Evolutionary conservation across 495 filamentous ascomycete species (phyloP).

Genomic region (Aspergillus homomorphus): DNA sequence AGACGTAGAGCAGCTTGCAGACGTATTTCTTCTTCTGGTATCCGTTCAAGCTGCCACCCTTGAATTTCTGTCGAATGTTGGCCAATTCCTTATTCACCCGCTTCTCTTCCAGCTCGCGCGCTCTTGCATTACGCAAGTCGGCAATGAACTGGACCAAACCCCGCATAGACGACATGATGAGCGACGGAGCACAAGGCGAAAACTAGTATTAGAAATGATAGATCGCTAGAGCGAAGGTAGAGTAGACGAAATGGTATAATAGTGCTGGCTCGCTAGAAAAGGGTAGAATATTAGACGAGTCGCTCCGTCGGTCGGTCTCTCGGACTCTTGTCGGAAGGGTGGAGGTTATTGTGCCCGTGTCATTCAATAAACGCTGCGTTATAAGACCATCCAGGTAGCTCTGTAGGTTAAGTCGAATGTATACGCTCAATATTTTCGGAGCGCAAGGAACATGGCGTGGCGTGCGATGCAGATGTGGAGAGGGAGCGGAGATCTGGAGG

Average conservation of each 20-base stretch:
- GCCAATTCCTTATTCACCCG: slow-evolving; percentile 99
- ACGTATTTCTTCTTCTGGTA: slow-evolving; percentile 99
- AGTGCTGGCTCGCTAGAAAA: neutral
- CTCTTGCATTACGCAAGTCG: slow-evolving; percentile 90
- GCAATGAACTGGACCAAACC: slow-evolving; percentile 98
- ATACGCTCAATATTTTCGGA: slow-evolving; percentile 7
- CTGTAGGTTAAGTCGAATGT: neutral
- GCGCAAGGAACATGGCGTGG: slow-evolving; percentile 19
- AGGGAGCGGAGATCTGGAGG: slow-evolving; percentile 9
- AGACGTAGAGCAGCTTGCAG: slow-evolving; percentile 99
- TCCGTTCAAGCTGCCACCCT: slow-evolving; percentile 83
- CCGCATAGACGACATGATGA: slow-evolving; percentile 67
- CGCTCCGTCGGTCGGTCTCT: neutral
- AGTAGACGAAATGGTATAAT: neutral
- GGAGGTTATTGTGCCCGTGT: slow-evolving; percentile 25
- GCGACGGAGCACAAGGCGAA: slow-evolving; percentile 4
- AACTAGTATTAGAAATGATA: neutral
- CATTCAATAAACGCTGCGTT: slow-evolving; percentile 29
- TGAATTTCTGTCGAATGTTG: slow-evolving; percentile 80
- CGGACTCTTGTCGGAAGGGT: slow-evolving; percentile 12
- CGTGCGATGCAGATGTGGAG: slow-evolving; percentile 11
- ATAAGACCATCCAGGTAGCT: slow-evolving; percentile 33
- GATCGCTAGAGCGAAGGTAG: neutral
- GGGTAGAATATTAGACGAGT: neutral
- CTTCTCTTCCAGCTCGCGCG: slow-evolving; percentile 96